Conservation (phyloP, 768 basidiomycete genomes). For the Boletellus ananiceps region DNA sequence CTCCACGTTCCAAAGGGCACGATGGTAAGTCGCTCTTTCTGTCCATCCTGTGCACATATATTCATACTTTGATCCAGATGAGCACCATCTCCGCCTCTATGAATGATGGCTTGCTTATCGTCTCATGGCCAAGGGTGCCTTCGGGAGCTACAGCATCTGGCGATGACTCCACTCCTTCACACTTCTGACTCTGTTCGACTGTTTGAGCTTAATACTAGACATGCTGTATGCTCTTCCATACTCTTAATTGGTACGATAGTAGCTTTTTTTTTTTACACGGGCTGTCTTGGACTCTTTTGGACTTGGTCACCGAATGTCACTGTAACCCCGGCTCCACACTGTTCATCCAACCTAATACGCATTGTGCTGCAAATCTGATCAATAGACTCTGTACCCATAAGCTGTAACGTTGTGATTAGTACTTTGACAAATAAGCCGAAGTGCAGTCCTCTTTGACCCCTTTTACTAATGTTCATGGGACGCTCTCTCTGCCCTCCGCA, state of each 20-base stretch:
- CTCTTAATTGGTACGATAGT: slow-evolving; percentile 12
- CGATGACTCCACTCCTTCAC: neutral
- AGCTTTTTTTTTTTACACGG: neutral
- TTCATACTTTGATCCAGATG: slow-evolving; percentile 19
- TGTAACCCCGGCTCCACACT: too few relatives aligned
- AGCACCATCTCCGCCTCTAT: slow-evolving; percentile 37
- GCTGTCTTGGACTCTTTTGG: neutral
- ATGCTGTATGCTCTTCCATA: slow-evolving; percentile 3
- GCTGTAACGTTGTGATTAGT: too few relatives aligned
- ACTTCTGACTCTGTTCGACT: slow-evolving; percentile 1
- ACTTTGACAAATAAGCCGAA: slow-evolving; percentile 22
- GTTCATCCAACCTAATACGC: too few relatives aligned
- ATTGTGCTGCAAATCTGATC: too few relatives aligned
- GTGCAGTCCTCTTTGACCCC: slow-evolving; percentile 2
- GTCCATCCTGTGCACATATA: neutral
- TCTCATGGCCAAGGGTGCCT: slow-evolving; percentile 37
- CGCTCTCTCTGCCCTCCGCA: slow-evolving; percentile 36
- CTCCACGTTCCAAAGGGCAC: slow-evolving; percentile 35
- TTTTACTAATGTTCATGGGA: slow-evolving; percentile 34
- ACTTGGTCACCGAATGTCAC: too few relatives aligned
- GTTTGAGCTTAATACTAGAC: neutral
- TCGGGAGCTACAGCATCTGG: slow-evolving; percentile 11
- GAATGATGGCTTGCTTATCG: slow-evolving; percentile 35
- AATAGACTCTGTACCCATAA: too few relatives aligned
- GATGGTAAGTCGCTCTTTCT: slow-evolving; percentile 24